Conservation (phyloP, 768 basidiomycete genomes). For the Clitopilus passeckerianus region DNA sequence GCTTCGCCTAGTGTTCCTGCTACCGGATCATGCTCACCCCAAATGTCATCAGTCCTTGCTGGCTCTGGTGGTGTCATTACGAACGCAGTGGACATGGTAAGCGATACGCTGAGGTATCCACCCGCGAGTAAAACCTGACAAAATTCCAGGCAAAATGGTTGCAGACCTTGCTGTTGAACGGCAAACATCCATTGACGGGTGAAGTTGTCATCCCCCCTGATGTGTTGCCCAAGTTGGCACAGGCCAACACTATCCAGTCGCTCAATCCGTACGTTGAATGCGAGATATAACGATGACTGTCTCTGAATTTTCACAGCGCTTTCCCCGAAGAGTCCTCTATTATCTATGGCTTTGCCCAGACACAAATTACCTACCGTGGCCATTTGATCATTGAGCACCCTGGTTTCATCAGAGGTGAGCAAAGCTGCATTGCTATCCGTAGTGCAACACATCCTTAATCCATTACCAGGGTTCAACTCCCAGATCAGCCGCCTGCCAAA, state of each 20-base stretch:
- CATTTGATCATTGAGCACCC: constrained; percentile 8
- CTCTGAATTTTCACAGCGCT: constrained; percentile 2
- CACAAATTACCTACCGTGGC: constrained; percentile 13
- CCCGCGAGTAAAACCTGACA: constrained; percentile 4
- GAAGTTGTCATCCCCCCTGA: constrained; percentile 17
- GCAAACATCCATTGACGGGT: constrained; percentile 18
- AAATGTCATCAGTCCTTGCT: constrained; percentile 5
- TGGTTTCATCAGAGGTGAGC: constrained; percentile 8
- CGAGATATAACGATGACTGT: neutral
- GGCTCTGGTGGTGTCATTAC: constrained; percentile 18
- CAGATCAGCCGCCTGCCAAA: constrained; percentile 12
- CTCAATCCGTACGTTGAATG: constrained; percentile 10
- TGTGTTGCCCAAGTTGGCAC: constrained; percentile 16
- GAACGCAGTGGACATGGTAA: constrained; percentile 16
- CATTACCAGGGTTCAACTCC: constrained; percentile 10
- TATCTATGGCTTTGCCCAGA: constrained; percentile 18
- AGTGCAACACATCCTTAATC: neutral
- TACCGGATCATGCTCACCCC: neutral
- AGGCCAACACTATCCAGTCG: constrained; percentile 14
- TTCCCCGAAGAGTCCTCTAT: constrained; percentile 15
- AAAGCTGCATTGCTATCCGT: neutral
- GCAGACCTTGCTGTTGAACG: constrained; percentile 16
- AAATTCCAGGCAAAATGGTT: constrained; percentile 17
- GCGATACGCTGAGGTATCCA: neutral
- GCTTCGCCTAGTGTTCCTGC: neutral